Base-by-base conservation (phyloP, 176 grass and related monocot genomes). In the Microstegium vimineum region DNA sequence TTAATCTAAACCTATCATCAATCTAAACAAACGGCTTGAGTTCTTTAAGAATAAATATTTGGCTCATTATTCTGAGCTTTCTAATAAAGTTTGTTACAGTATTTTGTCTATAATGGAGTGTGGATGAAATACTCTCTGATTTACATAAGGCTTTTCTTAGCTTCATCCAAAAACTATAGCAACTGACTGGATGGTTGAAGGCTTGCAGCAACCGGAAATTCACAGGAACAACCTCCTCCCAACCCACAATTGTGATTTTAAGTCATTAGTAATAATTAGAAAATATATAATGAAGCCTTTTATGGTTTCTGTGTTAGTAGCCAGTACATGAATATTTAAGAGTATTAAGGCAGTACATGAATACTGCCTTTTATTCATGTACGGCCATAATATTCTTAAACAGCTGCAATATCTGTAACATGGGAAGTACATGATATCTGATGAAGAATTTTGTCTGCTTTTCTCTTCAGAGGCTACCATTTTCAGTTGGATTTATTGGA, bases 401-500 rank as follows among this genome's bases (percentile, higher is more conserved):
- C 45, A 28, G 2, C 61, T 45, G 10, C 2, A 63, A 11, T 71
- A 52, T 54, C 4, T 49, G 45, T 69, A 25, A 68, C 41, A 30
- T 78, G 0, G 12, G 45, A 36, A 65, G 17, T 0, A 72, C 16
- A 3, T 4, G 33, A 7, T 81, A 35, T 46, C 59, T 86, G 47
- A 90, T 86, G 36, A 64, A 71, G 3, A 16, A 59, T 28, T 66
- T 71, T 14, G 0, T 18, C 2, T 77, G 1, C 20, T 61, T 60
- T 62, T 6, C 54, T 40, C 26, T 76, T 61, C 93, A 99, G 96
- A 92, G 93, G 51, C 64, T 99, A 25, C 96, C 91, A 3, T 95
- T 99, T 73, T 92, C 96, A 69, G 32, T 88, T 27, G 91, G 91
- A 40, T 93, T 99, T 80, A 84, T 90, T 23, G 93, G 96, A 63